These are phyloP conservation scores for Mesembryanthemum crystallinum DNA, from an alignment of 148 eudicot genomes.

Conservation along the genomic window DNA sequence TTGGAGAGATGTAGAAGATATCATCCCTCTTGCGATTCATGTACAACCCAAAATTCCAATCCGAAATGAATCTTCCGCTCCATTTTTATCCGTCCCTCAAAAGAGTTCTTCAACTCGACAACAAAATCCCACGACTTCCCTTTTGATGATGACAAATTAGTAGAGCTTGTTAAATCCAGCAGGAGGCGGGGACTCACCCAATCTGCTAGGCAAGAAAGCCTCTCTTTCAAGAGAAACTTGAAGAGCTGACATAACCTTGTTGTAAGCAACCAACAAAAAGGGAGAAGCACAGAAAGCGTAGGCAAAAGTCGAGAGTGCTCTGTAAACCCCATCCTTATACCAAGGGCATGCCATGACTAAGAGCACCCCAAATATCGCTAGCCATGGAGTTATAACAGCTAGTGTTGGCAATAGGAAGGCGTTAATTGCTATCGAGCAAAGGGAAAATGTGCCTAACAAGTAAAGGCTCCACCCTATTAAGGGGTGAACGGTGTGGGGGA, in stretches of 20 bases:
- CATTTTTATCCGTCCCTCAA: too few species aligned
- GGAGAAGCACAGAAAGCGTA: slow-evolving; percentile 79
- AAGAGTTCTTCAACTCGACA: neutral
- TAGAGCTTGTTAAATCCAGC: slow-evolving; percentile 67
- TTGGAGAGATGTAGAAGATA: neutral
- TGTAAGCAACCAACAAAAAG: slow-evolving; percentile 45
- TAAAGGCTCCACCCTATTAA: slow-evolving; percentile 85
- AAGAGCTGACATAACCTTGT: slow-evolving; percentile 43
- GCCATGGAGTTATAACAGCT: slow-evolving; percentile 60
- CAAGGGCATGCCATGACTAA: slow-evolving; percentile 80
- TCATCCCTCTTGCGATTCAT: too few species aligned
- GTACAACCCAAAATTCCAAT: too few species aligned
- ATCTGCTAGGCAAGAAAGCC: slow-evolving; percentile 64
- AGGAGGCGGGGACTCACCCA: slow-evolving; percentile 53
- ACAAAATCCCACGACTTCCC: neutral
- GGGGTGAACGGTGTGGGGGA: slow-evolving; percentile 83
- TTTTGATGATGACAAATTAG: slow-evolving; percentile 18
- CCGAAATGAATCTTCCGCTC: too few species aligned
- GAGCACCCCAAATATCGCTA: slow-evolving; percentile 66
- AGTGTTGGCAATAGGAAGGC: slow-evolving; percentile 63
- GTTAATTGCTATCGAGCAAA: slow-evolving; percentile 53
- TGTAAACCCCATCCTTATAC: slow-evolving; percentile 65
- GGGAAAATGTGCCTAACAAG: slow-evolving; percentile 59
- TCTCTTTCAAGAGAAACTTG: slow-evolving; percentile 70
- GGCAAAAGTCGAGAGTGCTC: slow-evolving; percentile 57